phyloP scores from a whole-genome alignment of 768 basidiomycete genomes.

The Auriculariales sp. region DNA sequence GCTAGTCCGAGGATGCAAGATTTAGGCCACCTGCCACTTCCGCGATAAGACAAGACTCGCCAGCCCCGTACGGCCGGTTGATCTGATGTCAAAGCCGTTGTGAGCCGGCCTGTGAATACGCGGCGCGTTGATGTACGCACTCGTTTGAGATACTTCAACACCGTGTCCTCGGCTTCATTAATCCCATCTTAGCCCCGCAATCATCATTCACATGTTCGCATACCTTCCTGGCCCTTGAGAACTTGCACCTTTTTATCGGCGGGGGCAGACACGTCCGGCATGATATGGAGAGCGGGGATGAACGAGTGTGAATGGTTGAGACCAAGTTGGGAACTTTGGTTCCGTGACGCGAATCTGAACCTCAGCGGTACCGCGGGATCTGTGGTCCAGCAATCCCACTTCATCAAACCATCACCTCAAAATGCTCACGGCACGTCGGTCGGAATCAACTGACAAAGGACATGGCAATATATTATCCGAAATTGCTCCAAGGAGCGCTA shows the following conservation, averaged over 20 bases:
- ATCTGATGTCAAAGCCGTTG: conserved; percentile 31
- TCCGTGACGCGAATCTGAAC: no score
- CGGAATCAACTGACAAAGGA: no score
- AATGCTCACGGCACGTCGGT: no score
- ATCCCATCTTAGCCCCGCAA: not conserved
- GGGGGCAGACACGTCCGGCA: not conserved
- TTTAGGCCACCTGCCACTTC: not conserved
- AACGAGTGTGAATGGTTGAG: no score
- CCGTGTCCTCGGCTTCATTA: conserved; percentile 49
- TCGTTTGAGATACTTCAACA: conserved; percentile 67
- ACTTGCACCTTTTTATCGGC: conserved; percentile 20
- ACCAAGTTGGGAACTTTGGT: no score
- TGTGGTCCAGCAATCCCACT: no score
- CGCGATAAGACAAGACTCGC: conserved; percentile 10
- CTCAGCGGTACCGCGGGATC: no score
- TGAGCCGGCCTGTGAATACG: conserved; percentile 6
- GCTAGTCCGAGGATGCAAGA: conserved; percentile 21
- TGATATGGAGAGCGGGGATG: no score
- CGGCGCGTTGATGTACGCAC: conserved; percentile 20
- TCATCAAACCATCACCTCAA: no score
- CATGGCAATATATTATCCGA: no score
- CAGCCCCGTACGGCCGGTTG: conserved; percentile 84
- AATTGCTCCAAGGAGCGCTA: no score
- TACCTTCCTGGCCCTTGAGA: conserved; percentile 67
- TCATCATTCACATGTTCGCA: not conserved